These are phyloP conservation scores for Saccharomycopsis javanensis DNA, from an alignment of 805 yeast species.

Conservation along the genomic window DNA sequence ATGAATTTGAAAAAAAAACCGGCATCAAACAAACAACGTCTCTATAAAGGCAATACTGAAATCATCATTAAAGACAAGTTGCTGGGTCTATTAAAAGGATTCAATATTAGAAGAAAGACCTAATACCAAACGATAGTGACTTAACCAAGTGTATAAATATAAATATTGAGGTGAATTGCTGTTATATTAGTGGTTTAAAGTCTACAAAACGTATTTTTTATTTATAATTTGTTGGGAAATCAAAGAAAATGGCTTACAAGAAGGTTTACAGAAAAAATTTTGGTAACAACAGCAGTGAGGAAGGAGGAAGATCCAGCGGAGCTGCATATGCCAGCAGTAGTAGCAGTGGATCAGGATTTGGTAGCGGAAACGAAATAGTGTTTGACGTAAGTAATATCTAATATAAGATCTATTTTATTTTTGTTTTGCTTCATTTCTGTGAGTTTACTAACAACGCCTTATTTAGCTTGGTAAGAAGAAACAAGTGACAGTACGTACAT, in stretches of 20 bases:
- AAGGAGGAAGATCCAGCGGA: neutral
- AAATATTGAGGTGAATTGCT: no score
- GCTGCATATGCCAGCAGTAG: neutral
- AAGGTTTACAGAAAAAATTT: neutral
- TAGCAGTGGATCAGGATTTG: neutral
- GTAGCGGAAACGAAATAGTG: neutral
- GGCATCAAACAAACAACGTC: no score
- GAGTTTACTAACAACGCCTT: neutral
- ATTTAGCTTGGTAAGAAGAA: slow-evolving; percentile 47
- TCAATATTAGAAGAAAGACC: no score
- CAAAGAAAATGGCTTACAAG: neutral
- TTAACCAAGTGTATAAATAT: no score
- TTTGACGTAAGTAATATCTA: neutral
- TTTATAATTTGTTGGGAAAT: no score
- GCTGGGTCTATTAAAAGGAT: no score
- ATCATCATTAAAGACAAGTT: no score
- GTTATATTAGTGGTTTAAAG: no score
- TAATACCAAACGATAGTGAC: no score
- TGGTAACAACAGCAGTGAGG: neutral
- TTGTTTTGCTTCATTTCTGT: neutral
- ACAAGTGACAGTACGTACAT: slow-evolving; percentile 63
- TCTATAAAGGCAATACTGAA: no score
- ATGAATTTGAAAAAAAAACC: no score
- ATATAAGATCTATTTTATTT: neutral
- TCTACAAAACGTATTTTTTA: no score